phyloP scores from a whole-genome alignment of 441 rosid genomes.

The Erodium texanum region DNA sequence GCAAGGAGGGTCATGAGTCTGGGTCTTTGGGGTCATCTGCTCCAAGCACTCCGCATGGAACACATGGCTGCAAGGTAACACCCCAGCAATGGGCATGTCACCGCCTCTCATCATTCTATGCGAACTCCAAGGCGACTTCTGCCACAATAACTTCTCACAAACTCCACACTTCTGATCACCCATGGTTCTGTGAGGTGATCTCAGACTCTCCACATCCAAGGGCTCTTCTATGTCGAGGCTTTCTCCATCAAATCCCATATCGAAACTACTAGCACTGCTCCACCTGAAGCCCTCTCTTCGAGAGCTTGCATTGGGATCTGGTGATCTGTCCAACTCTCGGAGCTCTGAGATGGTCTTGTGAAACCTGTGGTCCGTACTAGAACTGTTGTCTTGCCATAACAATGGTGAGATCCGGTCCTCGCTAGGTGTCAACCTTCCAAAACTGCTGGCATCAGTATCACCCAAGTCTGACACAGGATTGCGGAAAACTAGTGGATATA shows the following conservation, averaged over 20 bases:
- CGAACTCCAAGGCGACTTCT: constrained; percentile 85
- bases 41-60: constrained; percentile 93
- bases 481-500: constrained; percentile 60
- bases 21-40: constrained; percentile 52
- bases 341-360: constrained; percentile 41
- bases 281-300: constrained; percentile 71
- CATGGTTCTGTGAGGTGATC: constrained; percentile 24
- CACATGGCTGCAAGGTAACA: constrained; percentile 72
- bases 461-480: constrained; percentile 68
- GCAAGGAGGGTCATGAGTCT: constrained; percentile 68
- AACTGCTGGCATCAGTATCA: constrained; percentile 34
- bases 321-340: constrained; percentile 43
- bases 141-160: constrained; percentile 57
- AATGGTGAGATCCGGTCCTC: constrained; percentile 44
- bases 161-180: constrained; percentile 59
- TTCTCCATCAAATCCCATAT: constrained; percentile 52
- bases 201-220: constrained; percentile 31
- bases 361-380: constrained; percentile 35
- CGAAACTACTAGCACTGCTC: constrained; percentile 62
- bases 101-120: constrained; percentile 56
- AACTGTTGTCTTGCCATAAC: constrained; percentile 36
- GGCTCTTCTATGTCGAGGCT: constrained; percentile 34
- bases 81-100: constrained; percentile 72
- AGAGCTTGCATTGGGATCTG: constrained; percentile 50
- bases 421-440: constrained; percentile 37